phyloP scores from a whole-genome alignment of 176 grass and related monocot genomes.

The Zea luxurians region DNA sequence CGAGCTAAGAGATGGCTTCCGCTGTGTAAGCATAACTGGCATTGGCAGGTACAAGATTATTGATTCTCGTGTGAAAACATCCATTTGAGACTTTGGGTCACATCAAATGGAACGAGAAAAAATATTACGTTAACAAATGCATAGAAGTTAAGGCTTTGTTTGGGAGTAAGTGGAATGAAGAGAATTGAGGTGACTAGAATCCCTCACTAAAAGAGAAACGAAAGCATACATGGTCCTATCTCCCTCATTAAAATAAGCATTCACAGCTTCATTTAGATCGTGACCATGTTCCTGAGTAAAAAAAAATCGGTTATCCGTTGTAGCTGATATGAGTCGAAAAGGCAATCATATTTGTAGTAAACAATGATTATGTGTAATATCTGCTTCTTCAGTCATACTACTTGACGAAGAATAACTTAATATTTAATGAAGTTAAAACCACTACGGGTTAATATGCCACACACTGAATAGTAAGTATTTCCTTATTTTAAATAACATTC shows the following conservation, averaged over 20 bases:
- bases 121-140: background rate
- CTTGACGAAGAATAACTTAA: background rate
- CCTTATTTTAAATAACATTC: background rate
- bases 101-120: background rate
- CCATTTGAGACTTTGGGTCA: background rate
- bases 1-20: constrained; percentile 20
- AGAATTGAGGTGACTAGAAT: too few relatives aligned
- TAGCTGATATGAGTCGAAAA: background rate
- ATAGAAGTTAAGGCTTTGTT: background rate
- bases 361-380: constrained; percentile 17
- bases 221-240: constrained; percentile 56
- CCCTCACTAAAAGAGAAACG: background rate
- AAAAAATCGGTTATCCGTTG: constrained; percentile 34
- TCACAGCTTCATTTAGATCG: constrained; percentile 89
- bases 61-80: constrained; percentile 53
- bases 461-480: background rate
- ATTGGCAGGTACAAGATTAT: constrained; percentile 36
- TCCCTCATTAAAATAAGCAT: constrained; percentile 83
- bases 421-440: background rate
- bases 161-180: too few relatives aligned
- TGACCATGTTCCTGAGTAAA: constrained; percentile 63
- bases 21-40: constrained; percentile 43
- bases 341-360: background rate
- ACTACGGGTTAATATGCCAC: constrained; percentile 7
- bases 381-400: background rate